Conservation (phyloP, 2,329 filamentous ascomycete species). For the Calonectria montana region DNA sequence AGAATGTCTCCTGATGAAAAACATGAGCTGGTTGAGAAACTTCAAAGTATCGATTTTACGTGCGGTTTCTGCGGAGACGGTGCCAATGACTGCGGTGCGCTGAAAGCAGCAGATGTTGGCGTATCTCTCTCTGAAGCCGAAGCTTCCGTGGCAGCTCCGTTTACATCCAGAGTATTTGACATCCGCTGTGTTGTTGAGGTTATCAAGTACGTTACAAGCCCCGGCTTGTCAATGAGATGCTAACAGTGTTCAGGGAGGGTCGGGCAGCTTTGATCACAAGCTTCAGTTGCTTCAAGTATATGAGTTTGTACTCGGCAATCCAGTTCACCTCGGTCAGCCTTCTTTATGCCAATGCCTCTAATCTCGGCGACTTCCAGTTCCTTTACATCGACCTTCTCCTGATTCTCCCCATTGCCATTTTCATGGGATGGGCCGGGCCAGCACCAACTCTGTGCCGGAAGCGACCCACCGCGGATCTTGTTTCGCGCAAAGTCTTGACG, state of each 20-base stretch:
- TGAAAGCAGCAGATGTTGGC: slow-evolving; percentile 97
- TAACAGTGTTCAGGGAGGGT: slow-evolving; percentile 73
- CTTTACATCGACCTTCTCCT: slow-evolving; percentile 93
- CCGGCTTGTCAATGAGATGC: not conserved
- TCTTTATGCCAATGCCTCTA: slow-evolving; percentile 91
- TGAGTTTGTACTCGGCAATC: slow-evolving; percentile 99
- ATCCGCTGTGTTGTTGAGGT: slow-evolving; percentile 95
- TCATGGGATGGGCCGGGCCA: slow-evolving; percentile 98
- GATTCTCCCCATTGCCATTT: slow-evolving; percentile 95
- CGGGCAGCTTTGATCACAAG: slow-evolving; percentile 96
- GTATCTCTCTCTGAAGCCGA: slow-evolving; percentile 98
- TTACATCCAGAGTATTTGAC: slow-evolving; percentile 95
- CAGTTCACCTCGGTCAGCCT: slow-evolving; percentile 98
- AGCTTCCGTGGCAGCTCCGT: slow-evolving; percentile 97
- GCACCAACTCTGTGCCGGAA: slow-evolving; percentile 83
- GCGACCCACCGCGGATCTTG: slow-evolving; percentile 89
- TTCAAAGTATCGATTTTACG: slow-evolving; percentile 96
- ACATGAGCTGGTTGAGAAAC: slow-evolving; percentile 95
- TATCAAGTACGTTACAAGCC: slow-evolving; percentile 69
- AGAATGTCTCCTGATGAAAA: slow-evolving; percentile 99
- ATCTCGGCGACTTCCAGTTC: slow-evolving; percentile 97
- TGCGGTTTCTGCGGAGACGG: slow-evolving; percentile 97
- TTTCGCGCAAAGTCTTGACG: slow-evolving; percentile 90
- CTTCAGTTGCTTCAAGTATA: slow-evolving; percentile 99
- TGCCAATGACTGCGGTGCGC: slow-evolving; percentile 95